Base-by-base conservation (phyloP, 768 basidiomycete species). In the Mrakia gelida region DNA sequence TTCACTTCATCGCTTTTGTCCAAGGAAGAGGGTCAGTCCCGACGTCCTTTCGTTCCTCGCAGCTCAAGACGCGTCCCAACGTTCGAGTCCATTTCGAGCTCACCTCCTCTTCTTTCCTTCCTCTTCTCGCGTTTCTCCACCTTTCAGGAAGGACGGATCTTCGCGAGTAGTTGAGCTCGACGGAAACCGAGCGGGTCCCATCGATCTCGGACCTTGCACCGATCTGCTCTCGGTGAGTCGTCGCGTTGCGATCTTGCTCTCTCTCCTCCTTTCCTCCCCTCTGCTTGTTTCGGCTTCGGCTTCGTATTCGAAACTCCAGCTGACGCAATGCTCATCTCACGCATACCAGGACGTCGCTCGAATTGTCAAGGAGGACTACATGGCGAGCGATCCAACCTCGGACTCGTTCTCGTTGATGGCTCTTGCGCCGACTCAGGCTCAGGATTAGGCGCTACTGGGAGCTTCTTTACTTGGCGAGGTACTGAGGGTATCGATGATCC, bases 1-100 rank as follows among this genome's bases (percentile, higher is more conserved):
- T 93, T 11, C 95, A 97, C 84, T 98, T 95, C 80, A 92, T 92
- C 0, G 90, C 91, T 81, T 98, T 97, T 81, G 89, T 97, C 49
- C 87, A 88, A 77, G 92, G 92, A 0, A 89, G 82, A 26, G 84
- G 83, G 84, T 84, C 73, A 67, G 82, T 81, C 4, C 10, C 23
- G 28, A 10, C 9, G 18, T 41, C 28, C 32, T 71, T 23, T 67
- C 23, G 9, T 16, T 72, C 6, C 2, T 54, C 41, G 7, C 38
- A 59, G 59, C 59, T 59, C 59, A 3, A 59, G 10, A 28, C 59
- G 21, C 59, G 38, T 54, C n/a, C 10, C 26, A 21, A 2, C 68
- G 26, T 49, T 72, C 59, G 49, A 8, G 5, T 38, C 21, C 3
- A 16, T n/a, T 43, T 38, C 11, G 0, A 23, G 7, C 61, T 67